Evolutionary conservation across 2,329 filamentous ascomycete genomes (phyloP), one percentile per base, ranked within the genome.

Genomic region (Scytalidium sp.): DNA sequence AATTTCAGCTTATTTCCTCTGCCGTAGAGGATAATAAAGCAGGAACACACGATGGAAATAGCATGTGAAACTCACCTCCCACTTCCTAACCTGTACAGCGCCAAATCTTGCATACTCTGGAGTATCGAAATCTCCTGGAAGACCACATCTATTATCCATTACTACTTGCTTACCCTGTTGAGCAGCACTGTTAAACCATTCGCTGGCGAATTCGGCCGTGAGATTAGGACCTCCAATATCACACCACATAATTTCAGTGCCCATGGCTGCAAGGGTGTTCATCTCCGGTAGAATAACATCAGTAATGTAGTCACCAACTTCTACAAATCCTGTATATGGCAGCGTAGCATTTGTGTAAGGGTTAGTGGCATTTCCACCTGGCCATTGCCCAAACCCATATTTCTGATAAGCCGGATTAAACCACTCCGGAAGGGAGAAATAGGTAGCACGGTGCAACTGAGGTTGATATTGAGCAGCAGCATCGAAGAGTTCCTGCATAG

Each of bases 111-210:
- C 67, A 60, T 82, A 84, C 59, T 83, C 80, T 1, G 80, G 80
- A 1, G 79, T 83, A 59, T 82, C 78, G 56, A 81, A 83, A 64
- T 83, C 79, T 13, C 65, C 66, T 0, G 76, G 68, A 0, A 79
- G 60, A 6, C 80, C 80, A 61, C 80, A 84, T 15, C 80, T 76
- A 47, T 71, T 71, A 63, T 84, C 80, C 56, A 81, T 74, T 2
- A 73, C 63, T 1, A 81, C 78, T 56, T 81, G 74, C 1, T 72
- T 68, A 45, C 70, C 68, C 15, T 72, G 52, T 0, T 55, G 51
- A 3, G 64, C 62, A 13, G 70, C 67, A 46, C 54, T 55, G 56
- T 71, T 71, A 61, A 65, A 74, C 72, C 70, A 76, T 3, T 42
- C 46, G 2, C 69, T 59, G 1, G 68, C 69, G 53, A 75, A 73